A percentile compares a stretch with the other conserved stretches of the same genome.
Evolutionary conservation across 176 grass and related monocot species (phyloP).

Genomic region (bread wheat (Triticum aestivum)): IWGSC_CS_RefSeq_v2.1 NC_057795.1:494350821-494351320

Average conservation of each 20-base stretch:
- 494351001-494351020: constrained; percentile 6
- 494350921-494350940: constrained; percentile 32
- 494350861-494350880: constrained; percentile 14
- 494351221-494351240: background rate
- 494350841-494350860: constrained; percentile 22
- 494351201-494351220: background rate
- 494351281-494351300: background rate
- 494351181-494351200: background rate
- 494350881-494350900: constrained; percentile 26
- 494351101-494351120: background rate
- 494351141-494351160: background rate
- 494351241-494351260: background rate
- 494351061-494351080: constrained; percentile 35
- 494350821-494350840: constrained; percentile 36
- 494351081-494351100: constrained; percentile 1
- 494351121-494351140: background rate
- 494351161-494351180: background rate
- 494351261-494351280: constrained; percentile 5
- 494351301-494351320: background rate
- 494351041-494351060: constrained; percentile 31
- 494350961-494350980: constrained; percentile 20
- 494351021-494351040: constrained; percentile 23
- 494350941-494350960: constrained; percentile 20
- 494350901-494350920: background rate
- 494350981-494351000: constrained; percentile 34